Conservation (phyloP, 139 green algal genomes). For the Chloropicon primus region DNA sequence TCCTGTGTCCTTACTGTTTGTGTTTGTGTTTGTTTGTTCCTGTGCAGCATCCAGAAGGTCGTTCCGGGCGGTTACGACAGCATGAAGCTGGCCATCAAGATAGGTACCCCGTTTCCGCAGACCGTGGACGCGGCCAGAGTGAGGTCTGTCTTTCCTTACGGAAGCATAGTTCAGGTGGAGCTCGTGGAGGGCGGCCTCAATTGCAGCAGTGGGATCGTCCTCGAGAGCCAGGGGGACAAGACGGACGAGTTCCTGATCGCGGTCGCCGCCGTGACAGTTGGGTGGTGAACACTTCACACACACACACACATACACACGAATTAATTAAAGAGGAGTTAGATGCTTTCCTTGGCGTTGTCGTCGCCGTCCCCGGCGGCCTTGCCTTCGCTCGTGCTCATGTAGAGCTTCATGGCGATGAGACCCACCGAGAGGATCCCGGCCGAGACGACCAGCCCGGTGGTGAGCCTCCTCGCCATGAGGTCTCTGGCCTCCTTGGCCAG, state of each 20-base stretch:
- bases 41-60: slow-evolving; percentile 17
- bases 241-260: slow-evolving; percentile 29
- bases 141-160: slow-evolving; percentile 29
- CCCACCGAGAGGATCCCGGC: not conserved
- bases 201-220: slow-evolving; percentile 13
- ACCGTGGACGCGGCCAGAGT: slow-evolving; percentile 16
- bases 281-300: slow-evolving; percentile 23
- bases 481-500: not conserved
- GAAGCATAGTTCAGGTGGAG: slow-evolving; percentile 14
- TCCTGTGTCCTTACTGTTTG: too few relatives aligned
- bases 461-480: not conserved
- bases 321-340: too few relatives aligned
- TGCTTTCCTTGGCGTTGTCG: not conserved
- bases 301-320: too few relatives aligned
- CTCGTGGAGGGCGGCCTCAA: slow-evolving; percentile 23
- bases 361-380: not conserved
- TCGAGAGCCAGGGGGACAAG: slow-evolving; percentile 22
- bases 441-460: not conserved
- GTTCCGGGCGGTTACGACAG: slow-evolving; percentile 27
- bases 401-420: not conserved
- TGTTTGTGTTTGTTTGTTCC: too few relatives aligned
- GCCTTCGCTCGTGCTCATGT: not conserved
- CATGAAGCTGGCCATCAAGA: slow-evolving; percentile 26
- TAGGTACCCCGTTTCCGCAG: slow-evolving; percentile 21
- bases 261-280: slow-evolving; percentile 26